Evolutionary conservation across 805 yeast genomes (phyloP).

Genomic region (Cyberlindnera samutprakarnensis): DNA sequence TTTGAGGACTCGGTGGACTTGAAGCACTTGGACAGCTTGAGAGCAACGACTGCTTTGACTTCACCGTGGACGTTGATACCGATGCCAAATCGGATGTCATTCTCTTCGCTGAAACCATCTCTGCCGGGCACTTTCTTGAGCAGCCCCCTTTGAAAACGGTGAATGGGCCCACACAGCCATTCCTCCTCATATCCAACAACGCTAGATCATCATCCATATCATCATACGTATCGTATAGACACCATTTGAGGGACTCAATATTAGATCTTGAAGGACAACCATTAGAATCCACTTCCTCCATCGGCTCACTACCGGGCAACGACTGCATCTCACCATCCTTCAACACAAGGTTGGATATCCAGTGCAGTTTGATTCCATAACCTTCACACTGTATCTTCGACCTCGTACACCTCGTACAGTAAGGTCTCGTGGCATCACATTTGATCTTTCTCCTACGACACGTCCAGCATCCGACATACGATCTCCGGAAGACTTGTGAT

Average conservation of each 20-base stretch:
- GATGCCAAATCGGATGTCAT: no score
- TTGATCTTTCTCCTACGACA: constrained; percentile 77
- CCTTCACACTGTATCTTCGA: constrained; percentile 71
- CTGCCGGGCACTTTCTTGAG: no score
- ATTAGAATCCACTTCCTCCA: constrained; percentile 2
- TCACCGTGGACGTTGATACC: no score
- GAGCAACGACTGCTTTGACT: no score
- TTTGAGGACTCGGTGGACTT: no score
- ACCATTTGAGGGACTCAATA: constrained; percentile 40
- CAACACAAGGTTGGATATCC: constrained; percentile 49
- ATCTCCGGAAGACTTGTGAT: constrained; percentile 20
- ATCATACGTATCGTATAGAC: constrained; percentile 41
- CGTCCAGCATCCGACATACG: constrained; percentile 86
- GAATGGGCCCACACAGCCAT: constrained; percentile 13
- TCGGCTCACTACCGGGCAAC: constrained; percentile 4
- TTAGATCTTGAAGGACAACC: constrained; percentile 37
- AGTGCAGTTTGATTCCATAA: constrained; percentile 69
- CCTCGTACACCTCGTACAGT: constrained; percentile 58
- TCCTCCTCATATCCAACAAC: constrained; percentile 24
- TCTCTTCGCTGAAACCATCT: no score
- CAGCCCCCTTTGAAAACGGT: constrained; percentile 5
- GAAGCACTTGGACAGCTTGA: no score
- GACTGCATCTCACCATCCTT: constrained; percentile 29
- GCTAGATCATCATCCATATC: constrained; percentile 69
- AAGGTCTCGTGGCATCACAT: constrained; percentile 68